phyloP scores from a whole-genome alignment of 2,329 filamentous ascomycete genomes.

The Pseudogymnoascus sp. region DNA sequence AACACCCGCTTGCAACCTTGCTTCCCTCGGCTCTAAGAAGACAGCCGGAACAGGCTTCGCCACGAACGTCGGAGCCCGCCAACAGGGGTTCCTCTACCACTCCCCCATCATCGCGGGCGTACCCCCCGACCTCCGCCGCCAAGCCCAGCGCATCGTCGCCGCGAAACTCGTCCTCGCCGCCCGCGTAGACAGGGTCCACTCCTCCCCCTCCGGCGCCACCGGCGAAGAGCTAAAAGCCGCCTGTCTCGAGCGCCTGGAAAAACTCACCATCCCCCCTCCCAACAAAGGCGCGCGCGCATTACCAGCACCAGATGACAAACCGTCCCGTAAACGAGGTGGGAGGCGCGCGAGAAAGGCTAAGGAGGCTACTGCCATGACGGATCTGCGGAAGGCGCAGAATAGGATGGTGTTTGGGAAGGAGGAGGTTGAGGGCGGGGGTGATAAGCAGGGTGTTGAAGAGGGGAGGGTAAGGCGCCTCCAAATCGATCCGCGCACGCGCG shows the following conservation, averaged over 20 bases:
- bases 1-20: conserved; percentile 86
- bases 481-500: conserved; percentile 85
- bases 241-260: conserved; percentile 79
- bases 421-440: conserved; percentile 83
- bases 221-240: conserved; percentile 75
- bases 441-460: conserved; percentile 73
- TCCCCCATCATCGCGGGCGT: conserved; percentile 82
- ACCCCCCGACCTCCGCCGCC: conserved; percentile 76
- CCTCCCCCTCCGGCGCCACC: conserved; percentile 69
- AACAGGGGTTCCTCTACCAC: conserved; percentile 90
- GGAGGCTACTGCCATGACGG: conserved; percentile 94
- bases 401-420: conserved; percentile 93
- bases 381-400: conserved; percentile 92
- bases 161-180: conserved; percentile 92
- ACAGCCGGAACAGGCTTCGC: conserved; percentile 71
- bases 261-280: conserved; percentile 81
- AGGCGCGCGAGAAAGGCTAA: conserved; percentile 87
- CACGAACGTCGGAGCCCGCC: conserved; percentile 81
- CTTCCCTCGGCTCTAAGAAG: conserved; percentile 85
- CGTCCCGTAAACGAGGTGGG: conserved; percentile 83
- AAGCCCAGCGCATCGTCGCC: conserved; percentile 90
- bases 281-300: conserved; percentile 83
- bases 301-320: conserved; percentile 91
- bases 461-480: conserved; percentile 83
- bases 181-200: conserved; percentile 78